Base-by-base conservation (phyloP, 176 grass and related monocot genomes). In the Aegilops tauschii region DNA sequence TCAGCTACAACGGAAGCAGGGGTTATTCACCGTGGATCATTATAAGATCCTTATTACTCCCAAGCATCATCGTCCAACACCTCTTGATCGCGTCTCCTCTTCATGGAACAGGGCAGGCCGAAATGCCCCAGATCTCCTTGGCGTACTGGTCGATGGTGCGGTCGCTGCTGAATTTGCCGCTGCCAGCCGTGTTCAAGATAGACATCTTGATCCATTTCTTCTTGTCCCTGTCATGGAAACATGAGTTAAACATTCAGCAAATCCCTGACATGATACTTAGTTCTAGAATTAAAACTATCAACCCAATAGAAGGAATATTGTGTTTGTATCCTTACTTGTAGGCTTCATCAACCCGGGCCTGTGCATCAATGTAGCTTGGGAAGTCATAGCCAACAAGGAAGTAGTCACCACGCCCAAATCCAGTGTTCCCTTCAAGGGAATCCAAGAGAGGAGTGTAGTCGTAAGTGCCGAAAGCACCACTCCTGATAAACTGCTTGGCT, bases 361-460 rank as follows among this genome's bases (percentile, higher is more conserved):
- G 97, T 14, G 97, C 88, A 74, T 99, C 92, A 35, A 99, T 87
- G 66, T 99, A 99, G 85, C 94, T 85, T 87, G 97, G 87, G 80
- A 99, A 99, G 90, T 99, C 97, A 84, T 92, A 87, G 56, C 97
- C 97, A 89, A 99, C 97, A 64, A 99, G 94, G 77, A 99, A 99
- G 92, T 99, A 99, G 42, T 99, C 97, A 58, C 94, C 97, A 89
- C 92, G 90, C 8, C 97, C 97, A 87, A 93, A 99, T 85, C 97
- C 93, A 77, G 93, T 93, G 77, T 97, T 87, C 80, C 94, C 94
- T 94, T 99, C 97, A 70, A 97, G 83, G 30, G 94, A 99, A 91
- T 92, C 92, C 83, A 99, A 91, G 81, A 99, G 97, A 82, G 94
- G 90, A 29, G 58, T 78, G 76, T 99, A 97, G 85, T 99, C 82